Evolutionary conservation across 163 green algal genomes (phyloP), one percentile per base, ranked within the genome.

Genomic region (Volvox carteri): DNA sequence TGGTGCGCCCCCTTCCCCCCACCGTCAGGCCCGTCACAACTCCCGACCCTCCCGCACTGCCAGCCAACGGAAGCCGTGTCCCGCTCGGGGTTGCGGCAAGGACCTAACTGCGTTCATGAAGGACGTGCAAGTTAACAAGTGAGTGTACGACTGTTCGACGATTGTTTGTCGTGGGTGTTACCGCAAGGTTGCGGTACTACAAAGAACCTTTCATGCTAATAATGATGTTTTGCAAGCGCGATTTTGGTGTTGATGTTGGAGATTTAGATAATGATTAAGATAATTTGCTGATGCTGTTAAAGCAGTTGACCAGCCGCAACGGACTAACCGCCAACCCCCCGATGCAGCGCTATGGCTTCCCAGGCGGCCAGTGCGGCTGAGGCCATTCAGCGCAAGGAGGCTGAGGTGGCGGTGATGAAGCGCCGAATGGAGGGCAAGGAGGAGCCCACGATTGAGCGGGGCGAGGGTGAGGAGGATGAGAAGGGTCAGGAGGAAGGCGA

Each of bases 91-190:
- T 58, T 84, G 67, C 75, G 70, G 42, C 62, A 87, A 88, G 89
- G 95, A 96, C 85, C 97, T 98, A 92, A 89, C 62, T 16, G 92
- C 89, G 2, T 89, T 97, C n/a, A 81, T 90, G 37, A 25, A 21
- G 23, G 85, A 54, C n/a, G 44, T 90, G 28, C 73, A 88, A 39
- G 39, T 52, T 67, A 88, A 88, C 83, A 81, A 35, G 83, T 88
- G 68, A 72, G 83, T 58, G 46, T n/a, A 4, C 54, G 7, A 12
- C 3, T 8, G 54, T 65, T 7, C n/a, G n/a, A n/a, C n/a, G n/a
- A n/a, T 65, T 65, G 54, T 65, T 4, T 65, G 54, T 60, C 16
- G 50, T 16, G 50, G 12, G 50, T 60, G 50, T 60, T 16, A 25
- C 50, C 50, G 12, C 16, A 12, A 12, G 50, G 12, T 16, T 60